These are phyloP conservation scores for Trichoderma hamatum DNA, from an alignment of 2,329 filamentous ascomycete genomes.

Conservation along the genomic window DNA sequence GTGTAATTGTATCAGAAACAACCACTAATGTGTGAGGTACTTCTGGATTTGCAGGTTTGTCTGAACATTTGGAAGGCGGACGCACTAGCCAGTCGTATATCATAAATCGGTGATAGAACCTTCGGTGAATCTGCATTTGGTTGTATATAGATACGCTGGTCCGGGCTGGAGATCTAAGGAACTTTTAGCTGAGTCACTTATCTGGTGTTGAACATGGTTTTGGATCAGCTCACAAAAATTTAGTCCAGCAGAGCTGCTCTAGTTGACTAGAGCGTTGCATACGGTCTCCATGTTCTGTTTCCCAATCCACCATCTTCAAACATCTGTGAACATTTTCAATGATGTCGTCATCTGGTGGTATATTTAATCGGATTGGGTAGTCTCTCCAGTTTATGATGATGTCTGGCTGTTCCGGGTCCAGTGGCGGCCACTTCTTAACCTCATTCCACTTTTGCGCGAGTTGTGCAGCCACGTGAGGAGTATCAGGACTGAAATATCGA, in stretches of 20 bases:
- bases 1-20: neutral
- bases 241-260: neutral
- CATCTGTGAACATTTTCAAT: neutral
- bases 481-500: neutral
- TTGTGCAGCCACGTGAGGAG: neutral
- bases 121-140: neutral
- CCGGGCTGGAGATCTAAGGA: neutral
- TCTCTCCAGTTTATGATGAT: neutral
- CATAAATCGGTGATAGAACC: neutral
- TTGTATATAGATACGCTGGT: neutral
- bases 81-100: neutral
- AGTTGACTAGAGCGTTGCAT: neutral
- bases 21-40: neutral
- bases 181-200: neutral
- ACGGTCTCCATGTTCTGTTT: no score
- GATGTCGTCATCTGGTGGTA: neutral
- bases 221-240: neutral
- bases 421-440: neutral
- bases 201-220: neutral
- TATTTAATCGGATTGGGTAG: neutral
- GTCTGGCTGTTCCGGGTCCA: neutral
- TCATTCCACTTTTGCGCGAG: neutral
- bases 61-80: fast-evolving
- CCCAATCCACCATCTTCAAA: neutral
- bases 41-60: neutral